Evolutionary conservation across 2,329 filamentous ascomycete genomes (phyloP), one percentile per base, ranked within the genome.

Genomic region (Aspergillus sp.): DNA sequence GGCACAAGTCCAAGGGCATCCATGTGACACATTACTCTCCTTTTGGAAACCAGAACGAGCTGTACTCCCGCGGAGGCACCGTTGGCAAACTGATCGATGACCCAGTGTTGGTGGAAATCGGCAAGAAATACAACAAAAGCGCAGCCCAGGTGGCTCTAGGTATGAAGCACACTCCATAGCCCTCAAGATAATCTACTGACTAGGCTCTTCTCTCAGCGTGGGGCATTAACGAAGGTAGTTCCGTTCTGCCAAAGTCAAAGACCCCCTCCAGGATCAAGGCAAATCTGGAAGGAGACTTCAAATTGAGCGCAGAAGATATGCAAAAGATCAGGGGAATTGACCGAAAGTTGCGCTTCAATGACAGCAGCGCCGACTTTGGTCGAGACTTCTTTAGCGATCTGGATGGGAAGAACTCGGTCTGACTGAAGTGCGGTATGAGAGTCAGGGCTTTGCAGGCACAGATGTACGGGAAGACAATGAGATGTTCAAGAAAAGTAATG

Each of bases 311-410:
- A 0, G 80, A 80, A 47, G 85, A 88, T 61, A 69, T 87, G 60
- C 68, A 79, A 63, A 81, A 78, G 69, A 80, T 85, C 47, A 71
- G 76, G 36, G 62, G 56, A 0, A 72, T 86, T 17, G 82, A 87
- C 63, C 83, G 80, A 71, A 85, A 85, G 68, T 43, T 84, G 58
- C 72, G 84, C 40, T 86, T 87, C 63, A 87, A 86, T 51, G 83
- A 87, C 64, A 77, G 82, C 4, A 80, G 76, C 41, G 70, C 63
- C 5, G 72, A 69, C 19, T 87, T 86, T 70, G 78, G 81, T 3
- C 82, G 78, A 67, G 71, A 82, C 6, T 84, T 85, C 58, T 87
- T 82, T 58, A 59, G 64, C 1, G 83, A 84, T 65, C 61, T 86
- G 50, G 84, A 86, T 48, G 83, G 83, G 3, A 82, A 82, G 44